A percentile compares a stretch with the other conserved stretches of the same genome.
phyloP scores from a whole-genome alignment of 441 rosid genomes.

The Gossypium schwendimanii region DNA sequence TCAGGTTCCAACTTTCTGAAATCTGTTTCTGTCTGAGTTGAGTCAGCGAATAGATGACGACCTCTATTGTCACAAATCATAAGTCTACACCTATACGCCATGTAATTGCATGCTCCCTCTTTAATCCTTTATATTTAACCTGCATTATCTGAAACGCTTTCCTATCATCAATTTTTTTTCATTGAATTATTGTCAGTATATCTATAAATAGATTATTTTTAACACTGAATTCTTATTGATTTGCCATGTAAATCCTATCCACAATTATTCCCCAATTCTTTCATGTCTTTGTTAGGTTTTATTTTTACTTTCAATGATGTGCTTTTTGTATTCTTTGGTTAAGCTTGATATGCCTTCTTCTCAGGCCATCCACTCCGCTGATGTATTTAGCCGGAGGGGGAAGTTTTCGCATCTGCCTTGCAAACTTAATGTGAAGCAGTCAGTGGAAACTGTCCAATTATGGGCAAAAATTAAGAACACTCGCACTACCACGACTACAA shows the following conservation, averaged over 20 bases:
- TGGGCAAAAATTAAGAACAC: constrained; percentile 23
- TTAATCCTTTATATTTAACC: not conserved
- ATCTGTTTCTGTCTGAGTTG: not conserved
- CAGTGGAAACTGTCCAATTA: constrained; percentile 6
- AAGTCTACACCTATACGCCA: not conserved
- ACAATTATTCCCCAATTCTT: not conserved
- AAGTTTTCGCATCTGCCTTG: constrained; percentile 21
- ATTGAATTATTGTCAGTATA: not conserved
- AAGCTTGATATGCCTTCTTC: not conserved
- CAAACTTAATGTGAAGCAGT: constrained; percentile 16
- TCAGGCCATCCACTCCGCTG: constrained; percentile 23
- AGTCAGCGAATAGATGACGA: not conserved
- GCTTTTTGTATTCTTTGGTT: not conserved
- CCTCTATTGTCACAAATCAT: not conserved
- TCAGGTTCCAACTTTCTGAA: constrained; percentile 1
- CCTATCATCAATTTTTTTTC: not conserved
- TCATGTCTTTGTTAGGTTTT: not conserved
- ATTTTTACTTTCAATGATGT: not conserved
- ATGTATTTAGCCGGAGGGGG: constrained; percentile 19
- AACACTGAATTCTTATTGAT: not conserved
- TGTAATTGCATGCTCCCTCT: not conserved
- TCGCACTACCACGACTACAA: constrained; percentile 19
- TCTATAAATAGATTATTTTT: not conserved
- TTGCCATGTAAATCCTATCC: not conserved
- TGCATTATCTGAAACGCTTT: not conserved